phyloP scores from a whole-genome alignment of 805 yeast species.

The Ogataea pilisensis region DNA sequence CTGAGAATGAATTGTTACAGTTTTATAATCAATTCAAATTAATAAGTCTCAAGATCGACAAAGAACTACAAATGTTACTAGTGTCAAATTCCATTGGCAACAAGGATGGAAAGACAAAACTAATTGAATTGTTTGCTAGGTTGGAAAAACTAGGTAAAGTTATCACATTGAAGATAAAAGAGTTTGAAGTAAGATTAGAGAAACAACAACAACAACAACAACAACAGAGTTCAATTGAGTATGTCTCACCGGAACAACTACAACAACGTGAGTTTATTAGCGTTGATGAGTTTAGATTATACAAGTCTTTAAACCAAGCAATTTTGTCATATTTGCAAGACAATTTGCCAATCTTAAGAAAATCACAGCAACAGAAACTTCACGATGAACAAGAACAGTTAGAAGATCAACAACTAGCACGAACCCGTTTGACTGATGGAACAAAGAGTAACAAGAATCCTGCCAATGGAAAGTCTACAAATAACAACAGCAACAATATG shows the following conservation, averaged over 20 bases:
- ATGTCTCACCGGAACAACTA: not conserved
- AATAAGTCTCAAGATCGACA: constrained; percentile 18
- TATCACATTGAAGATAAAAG: constrained; percentile 28
- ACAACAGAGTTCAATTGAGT: too few species aligned
- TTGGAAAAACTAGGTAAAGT: constrained; percentile 49
- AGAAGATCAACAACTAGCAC: too few species aligned
- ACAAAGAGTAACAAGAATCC: not conserved
- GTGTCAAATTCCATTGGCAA: constrained; percentile 29
- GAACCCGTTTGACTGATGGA: too few species aligned
- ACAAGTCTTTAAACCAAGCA: constrained; percentile 52
- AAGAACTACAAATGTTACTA: constrained; percentile 20
- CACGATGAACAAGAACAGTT: constrained; percentile 10
- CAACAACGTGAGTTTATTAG: constrained; percentile 3
- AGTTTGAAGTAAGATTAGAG: constrained; percentile 18
- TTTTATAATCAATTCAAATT: constrained; percentile 31
- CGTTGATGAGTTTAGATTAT: constrained; percentile 41
- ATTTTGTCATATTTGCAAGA: constrained; percentile 62
- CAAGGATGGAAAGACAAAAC: constrained; percentile 37
- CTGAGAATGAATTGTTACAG: constrained; percentile 33
- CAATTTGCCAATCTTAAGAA: constrained; percentile 59
- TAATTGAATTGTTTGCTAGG: constrained; percentile 46
- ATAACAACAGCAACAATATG: constrained; percentile 7
- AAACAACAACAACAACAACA: constrained; percentile 4
- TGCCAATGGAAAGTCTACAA: not conserved
- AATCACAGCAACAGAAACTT: constrained; percentile 40